Conservation (phyloP, 2,329 filamentous ascomycete species). For the Dactylellina sp. region DNA sequence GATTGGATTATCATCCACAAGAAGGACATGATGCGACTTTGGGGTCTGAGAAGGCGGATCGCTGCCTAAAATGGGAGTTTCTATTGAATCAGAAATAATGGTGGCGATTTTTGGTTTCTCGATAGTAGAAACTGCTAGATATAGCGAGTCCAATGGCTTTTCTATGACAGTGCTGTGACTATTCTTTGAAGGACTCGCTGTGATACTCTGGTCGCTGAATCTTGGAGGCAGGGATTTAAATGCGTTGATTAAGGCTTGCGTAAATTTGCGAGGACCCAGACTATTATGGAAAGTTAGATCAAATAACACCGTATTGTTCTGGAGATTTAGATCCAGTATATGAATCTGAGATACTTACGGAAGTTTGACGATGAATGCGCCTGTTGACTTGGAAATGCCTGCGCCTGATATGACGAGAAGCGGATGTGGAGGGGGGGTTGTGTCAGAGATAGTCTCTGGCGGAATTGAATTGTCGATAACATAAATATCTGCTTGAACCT, state of each 20-base stretch:
- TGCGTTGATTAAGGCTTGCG: conserved; percentile 3
- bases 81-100: neutral
- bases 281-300: neutral
- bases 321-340: neutral
- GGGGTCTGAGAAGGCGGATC: neutral
- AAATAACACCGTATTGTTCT: neutral
- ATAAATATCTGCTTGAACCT: conserved; percentile 10
- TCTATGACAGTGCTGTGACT: neutral
- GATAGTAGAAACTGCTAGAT: neutral
- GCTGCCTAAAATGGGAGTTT: neutral
- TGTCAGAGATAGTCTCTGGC: neutral
- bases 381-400: neutral
- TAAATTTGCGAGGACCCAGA: conserved; percentile 7
- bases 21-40: conserved; percentile 1
- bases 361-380: neutral
- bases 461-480: conserved; percentile 18
- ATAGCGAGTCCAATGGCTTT: neutral
- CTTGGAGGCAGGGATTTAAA: conserved; percentile 1
- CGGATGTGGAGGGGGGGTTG: neutral
- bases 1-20: conserved; percentile 20
- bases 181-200: neutral
- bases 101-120: neutral
- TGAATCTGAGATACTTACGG: conserved; percentile 24
- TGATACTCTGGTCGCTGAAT: neutral
- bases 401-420: conserved; percentile 4